Conservation (phyloP, 768 basidiomycete genomes). For the Fibroporia radiculosa region DNA sequence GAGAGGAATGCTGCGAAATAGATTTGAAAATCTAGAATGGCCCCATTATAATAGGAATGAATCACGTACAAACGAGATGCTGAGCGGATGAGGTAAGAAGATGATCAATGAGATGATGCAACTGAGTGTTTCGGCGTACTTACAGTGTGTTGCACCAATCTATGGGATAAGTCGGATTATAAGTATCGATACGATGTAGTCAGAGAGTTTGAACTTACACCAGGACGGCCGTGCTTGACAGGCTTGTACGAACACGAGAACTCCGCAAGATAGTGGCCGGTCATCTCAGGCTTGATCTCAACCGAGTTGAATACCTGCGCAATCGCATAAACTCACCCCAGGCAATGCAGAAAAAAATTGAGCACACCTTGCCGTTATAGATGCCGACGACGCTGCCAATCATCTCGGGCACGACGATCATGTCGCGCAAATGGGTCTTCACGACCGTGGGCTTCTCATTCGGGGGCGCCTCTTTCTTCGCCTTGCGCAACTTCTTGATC, state of each 20-base stretch:
- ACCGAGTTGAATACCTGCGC: conserved; percentile 85
- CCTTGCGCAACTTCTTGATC: conserved; percentile 99
- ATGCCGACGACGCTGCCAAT: conserved; percentile 97
- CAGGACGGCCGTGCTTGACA: conserved; percentile 99
- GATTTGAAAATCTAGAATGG: background rate
- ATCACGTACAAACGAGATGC: conserved; percentile 70
- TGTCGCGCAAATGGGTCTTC: conserved; percentile 98
- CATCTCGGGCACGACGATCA: conserved; percentile 99
- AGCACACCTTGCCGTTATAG: conserved; percentile 89
- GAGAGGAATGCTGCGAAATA: conserved; percentile 71
- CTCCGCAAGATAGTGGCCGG: conserved; percentile 98
- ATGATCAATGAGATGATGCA: background rate
- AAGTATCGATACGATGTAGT: conserved; percentile 9
- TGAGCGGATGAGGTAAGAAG: conserved; percentile 18
- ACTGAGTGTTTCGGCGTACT: conserved; percentile 22
- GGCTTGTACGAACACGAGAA: conserved; percentile 96
- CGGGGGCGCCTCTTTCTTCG: conserved; percentile 98
- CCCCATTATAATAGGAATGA: background rate
- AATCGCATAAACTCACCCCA: background rate
- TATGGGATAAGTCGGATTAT: conserved; percentile 19
- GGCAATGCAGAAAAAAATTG: background rate
- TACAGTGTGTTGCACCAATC: conserved; percentile 90
- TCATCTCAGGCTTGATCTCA: conserved; percentile 99
- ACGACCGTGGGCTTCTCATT: conserved; percentile 99
- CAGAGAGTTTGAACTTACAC: conserved; percentile 53